Base-by-base conservation (phyloP, 1,139 yeast species). In the Nadsonia starkeyi-henricii region DNA sequence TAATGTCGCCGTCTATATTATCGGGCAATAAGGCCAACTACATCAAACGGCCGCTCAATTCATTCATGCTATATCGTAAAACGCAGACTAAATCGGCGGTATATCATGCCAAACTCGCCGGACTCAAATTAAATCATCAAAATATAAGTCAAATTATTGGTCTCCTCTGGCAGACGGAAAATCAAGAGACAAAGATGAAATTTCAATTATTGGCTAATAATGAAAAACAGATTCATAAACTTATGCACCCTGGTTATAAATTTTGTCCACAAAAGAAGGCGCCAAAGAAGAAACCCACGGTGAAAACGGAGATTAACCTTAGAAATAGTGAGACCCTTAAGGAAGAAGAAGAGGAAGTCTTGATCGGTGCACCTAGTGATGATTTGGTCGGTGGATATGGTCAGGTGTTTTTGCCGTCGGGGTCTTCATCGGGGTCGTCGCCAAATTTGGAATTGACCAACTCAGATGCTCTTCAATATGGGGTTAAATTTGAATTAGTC, bases 21-120 rank as follows among this genome's bases (percentile, higher is more conserved):
- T 23, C 28, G 28, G 5, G 8, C 5, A 5, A 5, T 23, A 23
- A 23, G 28, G 8, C 28, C 28, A 23, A 23, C 9, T 57, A 65
- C 47, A 65, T 72, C 51, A 73, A 73, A 55, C 66, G 78, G 36
- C 77, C 77, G 1, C 61, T 73, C 50, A 73, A 73, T 59, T 70
- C 75, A 30, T 73, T 72, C 54, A 72, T 73, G 77, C 63, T 73
- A 17, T 73, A 73, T 54, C 64, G 77, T 51, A 62, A 69, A 42
- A 57, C 69, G 9, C 69, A 71, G 62, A 69, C 72, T 45, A 72
- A 67, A 53, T 65, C 68, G 8, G 69, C 72, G 20, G 60, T 68
- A 55, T 63, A 71, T 2, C 62, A 68, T 36, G 69, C 71, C 9
- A 59, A 67, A 30, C 60, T 68, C 39, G 63, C 66, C 36, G 58